A percentile compares a stretch with the other conserved stretches of the same genome.
Evolutionary conservation across 805 yeast genomes (phyloP).

Genomic region (Pichia ethanolica): DNA sequence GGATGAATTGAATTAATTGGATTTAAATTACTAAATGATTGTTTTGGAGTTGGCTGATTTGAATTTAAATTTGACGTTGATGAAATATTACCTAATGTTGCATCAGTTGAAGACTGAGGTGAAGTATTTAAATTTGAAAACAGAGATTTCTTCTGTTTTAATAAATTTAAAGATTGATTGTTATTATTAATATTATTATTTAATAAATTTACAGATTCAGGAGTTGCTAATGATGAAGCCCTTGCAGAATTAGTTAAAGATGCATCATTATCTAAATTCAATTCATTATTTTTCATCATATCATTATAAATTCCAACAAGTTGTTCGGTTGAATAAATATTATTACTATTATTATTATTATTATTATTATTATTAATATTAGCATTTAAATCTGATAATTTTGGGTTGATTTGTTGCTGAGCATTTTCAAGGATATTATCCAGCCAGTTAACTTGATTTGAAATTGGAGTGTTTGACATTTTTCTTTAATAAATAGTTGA

Average conservation of each 20-base stretch:
- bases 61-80: not conserved
- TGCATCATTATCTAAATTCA: conserved; percentile 1
- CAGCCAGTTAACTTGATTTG: not conserved
- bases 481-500: too few relatives aligned
- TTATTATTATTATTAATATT: too few relatives aligned
- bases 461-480: not conserved
- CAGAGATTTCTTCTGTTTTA: not conserved
- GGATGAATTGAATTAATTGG: not conserved
- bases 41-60: not conserved
- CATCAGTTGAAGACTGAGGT: not conserved
- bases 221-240: not conserved
- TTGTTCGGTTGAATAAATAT: not conserved
- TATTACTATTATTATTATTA: too few relatives aligned
- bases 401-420: not conserved
- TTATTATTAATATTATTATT: not conserved
- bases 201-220: conserved; percentile 1
- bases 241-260: conserved; percentile 4
- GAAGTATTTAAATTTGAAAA: not conserved
- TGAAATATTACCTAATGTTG: not conserved
- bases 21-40: not conserved
- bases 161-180: too few relatives aligned
- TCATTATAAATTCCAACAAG: conserved; percentile 1
- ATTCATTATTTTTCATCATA: not conserved
- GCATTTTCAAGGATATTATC: not conserved
- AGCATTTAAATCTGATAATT: not conserved